Evolutionary conservation across 768 basidiomycete genomes (phyloP).

Genomic region (Coprinopsis sp.): DNA sequence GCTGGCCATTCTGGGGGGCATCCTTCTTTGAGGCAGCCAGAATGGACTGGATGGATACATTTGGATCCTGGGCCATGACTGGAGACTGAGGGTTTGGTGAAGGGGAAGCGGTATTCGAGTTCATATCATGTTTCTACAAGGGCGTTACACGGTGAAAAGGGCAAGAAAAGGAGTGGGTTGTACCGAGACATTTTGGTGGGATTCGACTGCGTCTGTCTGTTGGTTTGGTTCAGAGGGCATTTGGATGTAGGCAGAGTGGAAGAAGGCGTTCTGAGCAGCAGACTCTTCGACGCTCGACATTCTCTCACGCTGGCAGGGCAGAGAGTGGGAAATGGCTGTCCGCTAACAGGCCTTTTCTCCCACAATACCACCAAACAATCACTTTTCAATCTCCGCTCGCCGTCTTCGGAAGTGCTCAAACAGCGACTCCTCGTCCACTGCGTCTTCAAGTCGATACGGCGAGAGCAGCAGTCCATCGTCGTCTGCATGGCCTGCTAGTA

Average conservation of each 20-base stretch:
- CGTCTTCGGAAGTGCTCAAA: slow-evolving; percentile 30
- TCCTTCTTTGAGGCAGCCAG: slow-evolving; percentile 48
- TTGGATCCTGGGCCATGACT: slow-evolving; percentile 35
- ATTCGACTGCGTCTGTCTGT: slow-evolving; percentile 18
- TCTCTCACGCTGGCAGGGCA: slow-evolving; percentile 40
- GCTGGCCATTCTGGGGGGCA: slow-evolving; percentile 34
- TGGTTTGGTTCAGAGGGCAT: slow-evolving; percentile 30
- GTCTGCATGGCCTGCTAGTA: slow-evolving; percentile 1
- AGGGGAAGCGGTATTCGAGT: slow-evolving; percentile 23
- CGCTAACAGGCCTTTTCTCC: slow-evolving; percentile 7
- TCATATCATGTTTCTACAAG: slow-evolving; percentile 10
- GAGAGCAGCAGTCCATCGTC: slow-evolving; percentile 29
- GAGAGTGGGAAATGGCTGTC: slow-evolving; percentile 33
- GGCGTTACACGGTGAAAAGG: slow-evolving; percentile 19
- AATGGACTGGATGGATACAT: slow-evolving; percentile 46
- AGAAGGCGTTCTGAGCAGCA: slow-evolving; percentile 35
- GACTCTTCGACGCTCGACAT: slow-evolving; percentile 40
- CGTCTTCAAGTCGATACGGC: slow-evolving; percentile 30
- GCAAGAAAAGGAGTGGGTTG: slow-evolving; percentile 31
- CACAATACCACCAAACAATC: slow-evolving; percentile 15
- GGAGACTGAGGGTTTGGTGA: slow-evolving; percentile 22
- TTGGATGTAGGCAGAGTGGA: slow-evolving; percentile 41
- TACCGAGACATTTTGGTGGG: slow-evolving; percentile 19
- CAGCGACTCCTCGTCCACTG: slow-evolving; percentile 33
- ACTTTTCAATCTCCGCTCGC: no score